Conservation (phyloP, 768 basidiomycete genomes). For the Artomyces pyxidatus region DNA sequence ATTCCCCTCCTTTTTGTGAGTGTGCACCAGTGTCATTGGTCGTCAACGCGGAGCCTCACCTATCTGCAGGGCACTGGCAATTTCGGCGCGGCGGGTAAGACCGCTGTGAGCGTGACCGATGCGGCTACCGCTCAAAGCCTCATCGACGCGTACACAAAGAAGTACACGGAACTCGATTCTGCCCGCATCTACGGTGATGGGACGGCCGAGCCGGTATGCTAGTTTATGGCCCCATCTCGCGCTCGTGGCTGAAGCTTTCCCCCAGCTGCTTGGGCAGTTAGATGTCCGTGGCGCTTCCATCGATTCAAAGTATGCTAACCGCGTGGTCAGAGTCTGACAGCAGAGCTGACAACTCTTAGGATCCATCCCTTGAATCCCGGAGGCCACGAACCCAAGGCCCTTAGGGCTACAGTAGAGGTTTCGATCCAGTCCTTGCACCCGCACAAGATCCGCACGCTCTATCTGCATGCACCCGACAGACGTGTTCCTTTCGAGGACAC, state of each 20-base stretch:
- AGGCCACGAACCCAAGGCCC: conserved; percentile 30
- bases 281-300: conserved; percentile 32
- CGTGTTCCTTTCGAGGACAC: conserved; percentile 51
- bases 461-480: conserved; percentile 55
- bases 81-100: conserved; percentile 33
- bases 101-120: conserved; percentile 31
- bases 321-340: no score
- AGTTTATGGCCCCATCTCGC: no score
- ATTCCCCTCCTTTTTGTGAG: conserved; percentile 23
- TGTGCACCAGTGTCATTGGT: no score
- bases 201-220: conserved; percentile 43
- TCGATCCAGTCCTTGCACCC: conserved; percentile 41
- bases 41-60: no score
- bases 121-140: conserved; percentile 34
- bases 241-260: no score
- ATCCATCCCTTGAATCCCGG: conserved; percentile 36
- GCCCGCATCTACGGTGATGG: conserved; percentile 43
- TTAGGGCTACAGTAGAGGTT: conserved; percentile 37
- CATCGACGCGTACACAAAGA: conserved; percentile 33
- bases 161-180: conserved; percentile 41
- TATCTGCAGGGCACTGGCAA: conserved; percentile 47
- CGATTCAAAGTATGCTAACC: conserved; percentile 45
- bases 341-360: no score
- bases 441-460: conserved; percentile 42
- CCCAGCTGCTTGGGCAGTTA: conserved; percentile 33